These are phyloP conservation scores for Populus hybrid DNA, from an alignment of 441 rosid genomes.

Conservation along the genomic window DNA sequence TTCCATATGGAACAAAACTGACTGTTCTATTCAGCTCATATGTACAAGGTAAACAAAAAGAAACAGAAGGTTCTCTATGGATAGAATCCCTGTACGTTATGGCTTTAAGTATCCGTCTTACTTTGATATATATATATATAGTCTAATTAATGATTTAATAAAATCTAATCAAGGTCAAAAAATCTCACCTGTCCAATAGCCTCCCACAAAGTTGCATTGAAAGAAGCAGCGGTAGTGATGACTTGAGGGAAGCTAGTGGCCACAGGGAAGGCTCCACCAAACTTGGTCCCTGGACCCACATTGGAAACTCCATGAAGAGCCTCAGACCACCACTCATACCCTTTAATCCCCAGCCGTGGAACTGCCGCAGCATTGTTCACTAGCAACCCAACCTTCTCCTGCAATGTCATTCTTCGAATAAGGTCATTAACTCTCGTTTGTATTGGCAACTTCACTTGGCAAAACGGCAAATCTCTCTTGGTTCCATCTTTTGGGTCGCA, in stretches of 20 bases:
- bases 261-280: slow-evolving; percentile 71
- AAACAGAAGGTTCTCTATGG: neutral
- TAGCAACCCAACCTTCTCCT: slow-evolving; percentile 69
- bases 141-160: neutral
- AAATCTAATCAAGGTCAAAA: neutral
- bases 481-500: slow-evolving; percentile 59
- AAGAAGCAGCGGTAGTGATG: slow-evolving; percentile 88
- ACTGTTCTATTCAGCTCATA: neutral
- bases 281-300: slow-evolving; percentile 85
- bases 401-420: slow-evolving; percentile 60
- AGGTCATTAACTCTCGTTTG: slow-evolving; percentile 66
- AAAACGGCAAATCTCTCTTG: slow-evolving; percentile 51
- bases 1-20: too few species aligned
- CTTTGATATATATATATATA: neutral
- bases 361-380: slow-evolving; percentile 73
- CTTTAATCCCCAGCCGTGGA: slow-evolving; percentile 72
- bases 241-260: slow-evolving; percentile 99
- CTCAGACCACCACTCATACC: slow-evolving; percentile 99
- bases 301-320: slow-evolving; percentile 97
- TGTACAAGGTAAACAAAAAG: neutral
- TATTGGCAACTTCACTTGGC: slow-evolving; percentile 46
- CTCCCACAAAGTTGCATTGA: slow-evolving; percentile 81
- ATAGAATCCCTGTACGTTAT: neutral
- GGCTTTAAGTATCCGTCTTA: neutral
- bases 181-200: slow-evolving; percentile 79